Percentiles rank a stretch among this genome's conserved stretches.
These are phyloP conservation scores for Cladorrhinum sp. DNA, from an alignment of 2,329 filamentous ascomycete genomes.

Conservation along the genomic window DNA sequence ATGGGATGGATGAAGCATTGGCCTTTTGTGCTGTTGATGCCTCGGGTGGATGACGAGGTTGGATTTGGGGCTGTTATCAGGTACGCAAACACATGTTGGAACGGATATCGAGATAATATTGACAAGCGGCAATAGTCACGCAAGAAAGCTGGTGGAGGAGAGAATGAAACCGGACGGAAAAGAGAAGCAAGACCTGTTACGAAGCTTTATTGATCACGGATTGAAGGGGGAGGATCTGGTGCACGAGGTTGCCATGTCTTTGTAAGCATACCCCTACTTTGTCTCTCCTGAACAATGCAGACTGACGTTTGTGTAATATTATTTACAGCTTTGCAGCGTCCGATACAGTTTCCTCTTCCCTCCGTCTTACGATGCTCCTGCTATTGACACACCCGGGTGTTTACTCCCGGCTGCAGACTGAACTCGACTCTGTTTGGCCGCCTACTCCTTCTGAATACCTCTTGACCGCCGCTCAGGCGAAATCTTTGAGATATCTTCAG, in stretches of 20 bases:
- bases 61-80: constrained; percentile 40
- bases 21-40: constrained; percentile 36
- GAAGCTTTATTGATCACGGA: constrained; percentile 38
- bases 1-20: constrained; percentile 35
- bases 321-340: constrained; percentile 33
- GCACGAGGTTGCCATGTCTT: constrained; percentile 39
- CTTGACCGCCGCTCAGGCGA: neutral
- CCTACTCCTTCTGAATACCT: neutral
- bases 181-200: constrained; percentile 32
- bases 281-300: neutral
- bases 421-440: constrained; percentile 40
- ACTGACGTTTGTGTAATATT: neutral
- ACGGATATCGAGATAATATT: neutral
- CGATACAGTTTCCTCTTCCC: constrained; percentile 37
- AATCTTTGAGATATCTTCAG: neutral
- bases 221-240: constrained; percentile 36
- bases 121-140: neutral
- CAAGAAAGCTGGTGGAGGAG: neutral
- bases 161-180: constrained; percentile 21
- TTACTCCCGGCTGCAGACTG: constrained; percentile 44
- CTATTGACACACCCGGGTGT: constrained; percentile 48
- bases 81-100: constrained; percentile 28
- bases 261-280: constrained; percentile 31
- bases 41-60: constrained; percentile 36
- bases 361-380: constrained; percentile 49